These are phyloP conservation scores for Bjerkandera adusta DNA, from an alignment of 1,284 basidiomycete species.

Conservation along the genomic window DNA sequence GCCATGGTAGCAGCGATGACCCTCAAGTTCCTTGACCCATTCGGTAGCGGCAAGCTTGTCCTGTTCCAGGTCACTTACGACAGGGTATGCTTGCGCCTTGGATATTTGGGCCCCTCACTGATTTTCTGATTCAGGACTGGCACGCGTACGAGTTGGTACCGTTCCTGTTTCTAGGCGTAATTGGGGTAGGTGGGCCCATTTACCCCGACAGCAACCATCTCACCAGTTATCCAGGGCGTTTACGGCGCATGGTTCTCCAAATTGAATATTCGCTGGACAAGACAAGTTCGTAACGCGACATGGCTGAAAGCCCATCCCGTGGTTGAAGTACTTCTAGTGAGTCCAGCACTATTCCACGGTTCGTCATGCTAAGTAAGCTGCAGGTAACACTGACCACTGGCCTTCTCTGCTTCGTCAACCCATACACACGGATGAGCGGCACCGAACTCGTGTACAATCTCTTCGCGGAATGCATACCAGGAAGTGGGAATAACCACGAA, in stretches of 20 bases:
- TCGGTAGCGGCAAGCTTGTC: conserved; percentile 82
- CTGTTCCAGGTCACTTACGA: conserved; percentile 91
- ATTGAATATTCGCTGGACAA: conserved; percentile 88
- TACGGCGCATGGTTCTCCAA: conserved; percentile 96
- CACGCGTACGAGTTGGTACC: conserved; percentile 82
- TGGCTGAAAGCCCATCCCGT: conserved; percentile 83
- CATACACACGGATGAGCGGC: conserved; percentile 91
- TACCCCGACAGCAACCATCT: conserved; percentile 14
- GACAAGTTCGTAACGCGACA: conserved; percentile 76
- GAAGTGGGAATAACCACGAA: conserved; percentile 52
- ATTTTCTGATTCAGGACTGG: conserved; percentile 75
- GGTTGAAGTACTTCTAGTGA: conserved; percentile 79
- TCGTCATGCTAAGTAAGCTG: conserved; percentile 13
- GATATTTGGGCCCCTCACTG: too few species aligned
- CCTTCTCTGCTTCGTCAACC: conserved; percentile 82
- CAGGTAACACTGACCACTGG: conserved; percentile 81
- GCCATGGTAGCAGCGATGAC: conserved; percentile 93
- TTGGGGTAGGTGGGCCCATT: conserved; percentile 58
- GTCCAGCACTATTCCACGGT: conserved; percentile 26
- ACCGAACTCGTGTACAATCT: conserved; percentile 92
- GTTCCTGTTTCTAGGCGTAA: conserved; percentile 83
- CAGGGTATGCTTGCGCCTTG: conserved; percentile 43
- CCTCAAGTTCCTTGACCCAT: conserved; percentile 88
- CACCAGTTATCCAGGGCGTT: conserved; percentile 58
- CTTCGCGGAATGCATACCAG: conserved; percentile 80